Percentiles rank a stretch among this genome's conserved stretches.
Conservation (phyloP, 192 early-diverging fungal genomes). For the Phycomyces nitens region DNA sequence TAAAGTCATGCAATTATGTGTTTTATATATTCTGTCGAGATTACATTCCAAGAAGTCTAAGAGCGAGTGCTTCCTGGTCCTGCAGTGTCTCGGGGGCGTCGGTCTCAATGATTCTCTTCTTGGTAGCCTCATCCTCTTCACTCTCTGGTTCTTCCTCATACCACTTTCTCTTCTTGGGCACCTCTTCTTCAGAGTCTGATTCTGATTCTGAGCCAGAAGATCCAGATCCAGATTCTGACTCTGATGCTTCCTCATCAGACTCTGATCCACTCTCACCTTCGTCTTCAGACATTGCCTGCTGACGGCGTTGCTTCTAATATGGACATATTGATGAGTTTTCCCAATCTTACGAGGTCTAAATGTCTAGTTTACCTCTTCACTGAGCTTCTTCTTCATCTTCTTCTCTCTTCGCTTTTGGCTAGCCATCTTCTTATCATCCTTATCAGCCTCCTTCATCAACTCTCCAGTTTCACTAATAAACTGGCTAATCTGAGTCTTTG, state of each 20-base stretch:
- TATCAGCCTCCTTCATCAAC: conserved; percentile 75
- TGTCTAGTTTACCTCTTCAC: conserved; percentile 36
- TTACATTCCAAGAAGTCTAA: conserved; percentile 40
- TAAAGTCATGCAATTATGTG: too few relatives aligned
- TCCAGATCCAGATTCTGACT: conserved; percentile 59
- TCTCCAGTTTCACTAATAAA: conserved; percentile 67
- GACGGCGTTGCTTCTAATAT: background rate
- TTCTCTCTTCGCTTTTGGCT: conserved; percentile 69
- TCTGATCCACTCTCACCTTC: conserved; percentile 22
- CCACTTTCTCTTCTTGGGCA: conserved; percentile 57
- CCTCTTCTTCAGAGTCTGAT: conserved; percentile 29
- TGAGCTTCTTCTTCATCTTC: conserved; percentile 62
- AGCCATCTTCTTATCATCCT: conserved; percentile 67
- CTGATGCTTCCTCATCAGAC: conserved; percentile 57
- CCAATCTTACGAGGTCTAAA: background rate
- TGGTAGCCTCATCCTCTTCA: conserved; percentile 3
- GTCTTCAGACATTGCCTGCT: conserved; percentile 17
- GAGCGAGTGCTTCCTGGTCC: conserved; percentile 60
- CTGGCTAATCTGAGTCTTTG: conserved; percentile 58
- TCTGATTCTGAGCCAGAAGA: background rate
- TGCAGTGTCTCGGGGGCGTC: conserved; percentile 54
- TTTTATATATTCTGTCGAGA: too few relatives aligned
- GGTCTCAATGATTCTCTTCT: conserved; percentile 48
- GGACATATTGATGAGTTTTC: background rate
- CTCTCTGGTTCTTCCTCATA: conserved; percentile 36